A percentile compares a stretch with the other conserved stretches of the same genome.
Evolutionary conservation across 805 yeast species (phyloP).

Genomic region (Wickerhamomyces silvicola): DNA sequence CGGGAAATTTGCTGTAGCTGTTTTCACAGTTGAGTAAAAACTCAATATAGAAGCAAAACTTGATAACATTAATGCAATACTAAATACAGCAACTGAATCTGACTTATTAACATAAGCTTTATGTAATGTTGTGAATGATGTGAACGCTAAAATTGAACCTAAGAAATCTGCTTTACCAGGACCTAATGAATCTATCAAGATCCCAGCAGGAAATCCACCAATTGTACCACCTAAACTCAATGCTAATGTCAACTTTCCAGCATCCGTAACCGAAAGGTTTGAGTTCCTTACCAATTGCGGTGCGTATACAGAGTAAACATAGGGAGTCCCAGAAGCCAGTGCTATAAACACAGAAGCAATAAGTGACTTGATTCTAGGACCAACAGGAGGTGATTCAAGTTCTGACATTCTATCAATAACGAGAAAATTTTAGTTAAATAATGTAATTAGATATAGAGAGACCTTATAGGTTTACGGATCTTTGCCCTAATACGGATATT

Average conservation of each 20-base stretch:
- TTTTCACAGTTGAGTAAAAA: conserved; percentile 49
- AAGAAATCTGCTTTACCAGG: conserved; percentile 45
- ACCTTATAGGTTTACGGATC: no score
- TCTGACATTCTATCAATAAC: neutral
- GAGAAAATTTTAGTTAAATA: no score
- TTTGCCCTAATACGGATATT: no score
- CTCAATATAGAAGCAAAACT: conserved; percentile 63
- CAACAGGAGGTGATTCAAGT: conserved; percentile 6
- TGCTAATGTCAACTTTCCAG: conserved; percentile 59
- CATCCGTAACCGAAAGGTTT: conserved; percentile 49
- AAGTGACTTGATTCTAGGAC: conserved; percentile 11
- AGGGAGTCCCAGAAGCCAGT: conserved; percentile 70
- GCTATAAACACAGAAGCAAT: conserved; percentile 36
- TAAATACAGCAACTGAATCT: conserved; percentile 35
- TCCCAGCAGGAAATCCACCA: conserved; percentile 69
- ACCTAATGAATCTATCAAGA: conserved; percentile 56
- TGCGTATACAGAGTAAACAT: conserved; percentile 67
- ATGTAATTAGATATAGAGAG: no score
- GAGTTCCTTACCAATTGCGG: conserved; percentile 60
- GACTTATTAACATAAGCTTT: conserved; percentile 36
- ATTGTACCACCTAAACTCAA: conserved; percentile 59
- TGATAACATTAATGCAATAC: conserved; percentile 43
- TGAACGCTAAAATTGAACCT: conserved; percentile 49
- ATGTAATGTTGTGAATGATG: conserved; percentile 48
- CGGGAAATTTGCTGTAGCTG: conserved; percentile 55